phyloP scores from a whole-genome alignment of 495 filamentous ascomycete species.

The Hyaloscypha bicolor region DNA sequence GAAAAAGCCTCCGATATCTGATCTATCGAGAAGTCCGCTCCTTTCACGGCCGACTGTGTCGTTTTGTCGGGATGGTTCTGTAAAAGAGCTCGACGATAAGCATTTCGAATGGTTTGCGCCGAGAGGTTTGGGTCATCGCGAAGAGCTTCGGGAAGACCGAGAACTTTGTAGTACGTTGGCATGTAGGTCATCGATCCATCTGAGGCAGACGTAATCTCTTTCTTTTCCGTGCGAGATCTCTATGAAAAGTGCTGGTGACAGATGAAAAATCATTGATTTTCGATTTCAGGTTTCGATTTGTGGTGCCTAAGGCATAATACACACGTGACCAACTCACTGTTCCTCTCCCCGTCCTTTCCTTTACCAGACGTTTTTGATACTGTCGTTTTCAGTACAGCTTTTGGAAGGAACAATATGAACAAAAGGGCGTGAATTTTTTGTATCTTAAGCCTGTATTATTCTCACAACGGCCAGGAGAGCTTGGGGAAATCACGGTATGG shows the following conservation, averaged over 20 bases:
- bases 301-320: background rate
- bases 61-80: slow-evolving; percentile 81
- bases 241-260: background rate
- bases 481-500: background rate
- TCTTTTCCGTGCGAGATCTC: background rate
- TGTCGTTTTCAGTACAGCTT: too few relatives aligned
- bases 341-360: too few relatives aligned
- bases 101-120: slow-evolving; percentile 58
- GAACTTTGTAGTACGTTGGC: slow-evolving; percentile 55
- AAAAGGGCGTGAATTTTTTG: too few relatives aligned
- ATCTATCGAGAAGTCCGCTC: slow-evolving; percentile 62
- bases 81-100: slow-evolving; percentile 79
- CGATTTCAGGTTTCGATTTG: background rate
- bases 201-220: background rate
- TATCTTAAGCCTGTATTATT: too few relatives aligned
- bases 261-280: background rate
- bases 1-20: slow-evolving; percentile 78
- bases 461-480: too few relatives aligned
- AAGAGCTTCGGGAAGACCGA: slow-evolving; percentile 46
- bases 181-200: slow-evolving; percentile 20
- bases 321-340: too few relatives aligned
- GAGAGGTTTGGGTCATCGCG: slow-evolving; percentile 23
- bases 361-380: too few relatives aligned
- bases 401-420: too few relatives aligned
- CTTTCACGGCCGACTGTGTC: slow-evolving; percentile 14